Percentiles rank a stretch among this genome's conserved stretches.
phyloP scores from a whole-genome alignment of 805 yeast genomes.

The Teunomyces cretensis region DNA sequence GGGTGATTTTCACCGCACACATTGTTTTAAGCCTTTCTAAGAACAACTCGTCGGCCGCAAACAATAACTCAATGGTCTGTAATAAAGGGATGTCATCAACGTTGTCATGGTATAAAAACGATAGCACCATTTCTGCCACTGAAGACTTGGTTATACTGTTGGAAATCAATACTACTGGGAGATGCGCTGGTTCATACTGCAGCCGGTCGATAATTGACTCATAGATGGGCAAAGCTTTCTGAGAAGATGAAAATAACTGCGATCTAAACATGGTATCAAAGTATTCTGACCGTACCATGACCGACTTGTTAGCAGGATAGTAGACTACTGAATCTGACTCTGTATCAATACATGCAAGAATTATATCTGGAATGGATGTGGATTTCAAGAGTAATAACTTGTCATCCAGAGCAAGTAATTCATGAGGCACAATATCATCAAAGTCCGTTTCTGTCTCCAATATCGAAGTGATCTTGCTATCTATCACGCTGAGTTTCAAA shows the following conservation, averaged over 20 bases:
- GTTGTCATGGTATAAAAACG: conserved; percentile 61
- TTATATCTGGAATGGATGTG: conserved; percentile 45
- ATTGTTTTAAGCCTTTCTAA: conserved; percentile 64
- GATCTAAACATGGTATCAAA: conserved; percentile 64
- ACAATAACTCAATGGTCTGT: conserved; percentile 54
- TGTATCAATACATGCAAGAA: conserved; percentile 36
- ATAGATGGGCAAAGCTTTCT: conserved; percentile 15
- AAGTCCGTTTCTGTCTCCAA: conserved; percentile 24
- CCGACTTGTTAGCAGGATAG: conserved; percentile 66
- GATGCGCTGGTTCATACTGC: conserved; percentile 7
- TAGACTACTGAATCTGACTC: conserved; percentile 27
- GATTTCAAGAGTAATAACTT: conserved; percentile 21
- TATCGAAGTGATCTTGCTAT: conserved; percentile 11
- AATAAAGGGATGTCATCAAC: conserved; percentile 47
- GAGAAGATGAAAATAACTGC: conserved; percentile 21
- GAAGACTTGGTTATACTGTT: conserved; percentile 13
- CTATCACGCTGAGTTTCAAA: conserved; percentile 22
- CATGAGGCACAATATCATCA: conserved; percentile 27
- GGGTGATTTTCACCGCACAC: conserved; percentile 53
- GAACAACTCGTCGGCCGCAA: conserved; percentile 57
- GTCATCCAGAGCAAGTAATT: conserved; percentile 17
- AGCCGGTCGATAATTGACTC: conserved; percentile 18
- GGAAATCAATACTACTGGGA: conserved; percentile 32
- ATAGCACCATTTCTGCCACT: conserved; percentile 51
- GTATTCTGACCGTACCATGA: conserved; percentile 61